Base-by-base conservation (phyloP, 768 basidiomycete genomes). In the Chlorophyllum brunneum region DNA sequence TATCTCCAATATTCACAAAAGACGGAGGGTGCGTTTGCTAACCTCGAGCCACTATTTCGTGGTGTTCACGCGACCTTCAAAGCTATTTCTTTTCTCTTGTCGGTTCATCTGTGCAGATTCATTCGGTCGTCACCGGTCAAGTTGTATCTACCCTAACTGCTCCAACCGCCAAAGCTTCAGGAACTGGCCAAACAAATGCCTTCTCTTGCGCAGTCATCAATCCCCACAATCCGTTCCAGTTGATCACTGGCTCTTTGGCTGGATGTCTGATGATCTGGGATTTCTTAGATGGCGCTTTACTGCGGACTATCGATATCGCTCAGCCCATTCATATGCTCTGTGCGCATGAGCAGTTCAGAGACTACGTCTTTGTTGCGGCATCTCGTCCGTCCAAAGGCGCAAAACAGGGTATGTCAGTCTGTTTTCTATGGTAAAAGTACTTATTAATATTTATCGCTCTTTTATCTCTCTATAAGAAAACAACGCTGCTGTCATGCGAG, bases 241-340 rank as follows among this genome's bases (percentile, higher is more conserved):
- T 99, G 57, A 82, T 98, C 57, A 92, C 92, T 9, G 85, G 83
- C 42, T 90, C 91, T 6, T 61, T 84, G 54, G 88, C 93, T 59
- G 95, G 94, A n/a, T 78, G 76, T 30, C 68, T 98, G 56, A 81
- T 89, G 64, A 70, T 97, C 22, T 99, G 97, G 97, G 93, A 98
- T 69, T 95, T 88, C 66, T 70, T 95, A 31, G 94, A 97, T 54
- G 93, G 85, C 4, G 73, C 76, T 6, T 70, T 97, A 9, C 71
- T 98, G 54, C 82, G 84, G 55, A 89, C 85, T 2, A 79, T 97
- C 56, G 75, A 81, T 51, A 62, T 92, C 38, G 76, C 75, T 24
- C 80, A 86, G 54, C 82, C 86, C 11, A 83, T 95, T 58, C 78
- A 81, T 56, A 77, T 80, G 59, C 68, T 94, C 48, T 85, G 86